Conservation (phyloP, 805 yeast species). For the Saccharomycopsis guyanensis region DNA sequence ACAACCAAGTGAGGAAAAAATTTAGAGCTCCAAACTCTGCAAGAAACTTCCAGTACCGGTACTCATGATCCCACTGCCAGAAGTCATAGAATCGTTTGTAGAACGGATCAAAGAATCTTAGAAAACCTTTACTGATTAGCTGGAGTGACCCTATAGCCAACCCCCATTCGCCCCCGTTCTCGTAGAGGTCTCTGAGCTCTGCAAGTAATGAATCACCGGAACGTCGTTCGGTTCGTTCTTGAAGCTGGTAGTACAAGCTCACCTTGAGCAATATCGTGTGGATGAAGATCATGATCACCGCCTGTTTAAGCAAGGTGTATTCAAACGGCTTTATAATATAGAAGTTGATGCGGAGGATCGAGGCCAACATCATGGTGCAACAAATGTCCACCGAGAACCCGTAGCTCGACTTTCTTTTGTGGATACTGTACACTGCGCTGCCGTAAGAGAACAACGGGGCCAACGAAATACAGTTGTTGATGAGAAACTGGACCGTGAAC, state of each 20-base stretch:
- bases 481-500: conserved; percentile 46
- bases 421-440: conserved; percentile 66
- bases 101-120: conserved; percentile 64
- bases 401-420: conserved; percentile 51
- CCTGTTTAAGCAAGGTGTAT: conserved; percentile 67
- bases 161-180: neutral
- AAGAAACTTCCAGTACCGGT: conserved; percentile 57
- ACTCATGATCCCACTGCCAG: conserved; percentile 79
- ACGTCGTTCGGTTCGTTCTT: neutral
- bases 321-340: conserved; percentile 79
- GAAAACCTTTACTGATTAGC: conserved; percentile 30
- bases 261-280: conserved; percentile 59
- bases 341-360: conserved; percentile 65
- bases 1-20: conserved; percentile 33
- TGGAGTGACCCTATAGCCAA: conserved; percentile 1
- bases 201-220: neutral
- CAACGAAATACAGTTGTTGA: conserved; percentile 61
- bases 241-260: conserved; percentile 49
- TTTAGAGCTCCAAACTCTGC: conserved; percentile 36
- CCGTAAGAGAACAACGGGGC: conserved; percentile 88
- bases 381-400: conserved; percentile 93
- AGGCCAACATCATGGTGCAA: conserved; percentile 79
- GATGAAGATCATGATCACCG: conserved; percentile 76
- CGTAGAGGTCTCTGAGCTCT: neutral
- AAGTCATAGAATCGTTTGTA: conserved; percentile 57